Evolutionary conservation across 1,284 basidiomycete species (phyloP).

Genomic region (Austroboletus novae-zelandiae): DNA sequence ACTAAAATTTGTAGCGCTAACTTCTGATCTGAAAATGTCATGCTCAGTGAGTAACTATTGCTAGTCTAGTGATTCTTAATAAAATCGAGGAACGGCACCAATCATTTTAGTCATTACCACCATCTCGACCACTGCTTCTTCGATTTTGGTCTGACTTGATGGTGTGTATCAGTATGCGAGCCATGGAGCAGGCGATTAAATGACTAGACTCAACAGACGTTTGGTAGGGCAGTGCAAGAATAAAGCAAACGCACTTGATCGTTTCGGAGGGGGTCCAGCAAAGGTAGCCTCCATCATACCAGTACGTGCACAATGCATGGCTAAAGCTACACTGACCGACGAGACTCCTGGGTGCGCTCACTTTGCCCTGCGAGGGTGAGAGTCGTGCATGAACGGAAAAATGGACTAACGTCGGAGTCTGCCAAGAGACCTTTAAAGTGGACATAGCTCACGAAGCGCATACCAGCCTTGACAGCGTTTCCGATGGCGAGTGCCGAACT

Average conservation of each 20-base stretch:
- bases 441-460: slow-evolving; percentile 94
- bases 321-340: slow-evolving; percentile 54
- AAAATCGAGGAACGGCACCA: too few relatives aligned
- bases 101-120: too few relatives aligned
- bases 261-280: slow-evolving; percentile 96
- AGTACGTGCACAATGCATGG: slow-evolving; percentile 40
- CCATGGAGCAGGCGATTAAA: too few relatives aligned
- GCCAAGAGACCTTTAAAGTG: slow-evolving; percentile 84
- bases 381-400: background rate
- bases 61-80: too few relatives aligned
- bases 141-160: too few relatives aligned
- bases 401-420: slow-evolving; percentile 65
- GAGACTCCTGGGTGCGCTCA: slow-evolving; percentile 81
- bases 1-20: background rate
- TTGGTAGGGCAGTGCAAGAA: background rate
- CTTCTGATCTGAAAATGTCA: too few relatives aligned
- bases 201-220: background rate
- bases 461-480: slow-evolving; percentile 89
- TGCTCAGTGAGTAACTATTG: too few relatives aligned
- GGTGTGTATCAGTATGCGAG: too few relatives aligned
- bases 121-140: too few relatives aligned
- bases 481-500: slow-evolving; percentile 86
- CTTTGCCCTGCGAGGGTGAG: slow-evolving; percentile 67
- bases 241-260: slow-evolving; percentile 74
- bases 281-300: slow-evolving; percentile 94